A percentile compares a stretch with the other conserved stretches of the same genome.
These are phyloP conservation scores for Salvia hispanica DNA, from an alignment of 257 asterid species.

Conservation along the genomic window DNA sequence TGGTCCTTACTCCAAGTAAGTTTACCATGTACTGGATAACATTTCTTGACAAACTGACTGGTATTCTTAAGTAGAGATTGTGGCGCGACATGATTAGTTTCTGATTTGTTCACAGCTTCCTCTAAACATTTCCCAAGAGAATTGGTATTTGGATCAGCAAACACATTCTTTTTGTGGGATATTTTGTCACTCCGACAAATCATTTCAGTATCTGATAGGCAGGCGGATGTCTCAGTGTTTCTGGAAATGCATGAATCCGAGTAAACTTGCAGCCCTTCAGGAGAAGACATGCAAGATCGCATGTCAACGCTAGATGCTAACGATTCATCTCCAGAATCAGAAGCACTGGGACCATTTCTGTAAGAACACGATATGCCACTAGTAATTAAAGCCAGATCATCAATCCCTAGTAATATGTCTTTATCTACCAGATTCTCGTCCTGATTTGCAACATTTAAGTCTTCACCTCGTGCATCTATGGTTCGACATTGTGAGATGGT, in stretches of 20 bases:
- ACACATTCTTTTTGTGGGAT: conserved; percentile 32
- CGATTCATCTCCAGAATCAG: conserved; percentile 44
- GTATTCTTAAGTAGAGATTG: conserved; percentile 35
- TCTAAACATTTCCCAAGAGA: conserved; percentile 32
- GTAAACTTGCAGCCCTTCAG: conserved; percentile 47
- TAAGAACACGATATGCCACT: conserved; percentile 37
- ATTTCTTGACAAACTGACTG: conserved; percentile 38
- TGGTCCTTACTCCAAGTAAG: conserved; percentile 47
- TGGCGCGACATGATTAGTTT: conserved; percentile 29
- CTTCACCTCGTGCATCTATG: conserved; percentile 28
- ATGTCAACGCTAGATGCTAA: conserved; percentile 41
- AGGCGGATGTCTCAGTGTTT: conserved; percentile 26
- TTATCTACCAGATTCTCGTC: conserved; percentile 37
- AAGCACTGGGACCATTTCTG: conserved; percentile 30
- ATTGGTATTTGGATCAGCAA: conserved; percentile 33
- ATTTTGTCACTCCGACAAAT: conserved; percentile 35
- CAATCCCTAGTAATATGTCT: conserved; percentile 30
- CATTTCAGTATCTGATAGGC: conserved; percentile 40
- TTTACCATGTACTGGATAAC: conserved; percentile 38
- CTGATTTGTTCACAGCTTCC: conserved; percentile 31
- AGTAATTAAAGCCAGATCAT: conserved; percentile 29
- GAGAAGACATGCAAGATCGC: conserved; percentile 44
- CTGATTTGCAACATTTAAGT: conserved; percentile 26
- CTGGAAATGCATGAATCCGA: conserved; percentile 34
- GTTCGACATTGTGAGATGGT: conserved; percentile 30